phyloP scores from a whole-genome alignment of 331 rosid species.

The Quercus lobata region DNA sequence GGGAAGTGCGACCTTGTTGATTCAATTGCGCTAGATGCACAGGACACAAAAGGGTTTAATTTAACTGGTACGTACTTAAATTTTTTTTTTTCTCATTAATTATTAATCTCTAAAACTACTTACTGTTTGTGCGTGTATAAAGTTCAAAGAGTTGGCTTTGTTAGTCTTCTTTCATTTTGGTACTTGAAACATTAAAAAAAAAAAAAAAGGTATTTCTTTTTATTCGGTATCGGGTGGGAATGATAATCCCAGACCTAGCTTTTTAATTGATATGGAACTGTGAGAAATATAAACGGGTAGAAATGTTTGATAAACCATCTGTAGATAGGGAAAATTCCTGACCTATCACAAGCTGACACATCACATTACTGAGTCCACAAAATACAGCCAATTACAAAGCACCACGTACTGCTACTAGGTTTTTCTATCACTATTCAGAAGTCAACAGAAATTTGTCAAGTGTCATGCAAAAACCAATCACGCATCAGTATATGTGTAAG shows the following conservation, averaged over 20 bases:
- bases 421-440: too few relatives aligned
- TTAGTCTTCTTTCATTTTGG: background rate
- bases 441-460: too few relatives aligned
- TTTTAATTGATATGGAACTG: background rate
- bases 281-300: background rate
- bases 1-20: conserved; percentile 87
- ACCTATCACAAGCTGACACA: too few relatives aligned
- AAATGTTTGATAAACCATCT: background rate
- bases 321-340: too few relatives aligned
- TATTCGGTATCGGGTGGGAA: background rate
- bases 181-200: background rate
- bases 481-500: too few relatives aligned
- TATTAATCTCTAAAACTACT: background rate
- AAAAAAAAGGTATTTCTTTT: background rate
- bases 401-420: too few relatives aligned
- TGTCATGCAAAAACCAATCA: too few relatives aligned
- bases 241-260: background rate
- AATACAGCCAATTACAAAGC: too few relatives aligned
- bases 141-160: background rate
- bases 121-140: background rate
- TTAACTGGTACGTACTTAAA: conserved; percentile 56
- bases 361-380: too few relatives aligned
- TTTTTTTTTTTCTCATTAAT: background rate
- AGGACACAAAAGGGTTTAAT: conserved; percentile 66
- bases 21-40: conserved; percentile 54